Conservation (phyloP, 1,139 yeast species). For the Protomyces inundatus region DNA sequence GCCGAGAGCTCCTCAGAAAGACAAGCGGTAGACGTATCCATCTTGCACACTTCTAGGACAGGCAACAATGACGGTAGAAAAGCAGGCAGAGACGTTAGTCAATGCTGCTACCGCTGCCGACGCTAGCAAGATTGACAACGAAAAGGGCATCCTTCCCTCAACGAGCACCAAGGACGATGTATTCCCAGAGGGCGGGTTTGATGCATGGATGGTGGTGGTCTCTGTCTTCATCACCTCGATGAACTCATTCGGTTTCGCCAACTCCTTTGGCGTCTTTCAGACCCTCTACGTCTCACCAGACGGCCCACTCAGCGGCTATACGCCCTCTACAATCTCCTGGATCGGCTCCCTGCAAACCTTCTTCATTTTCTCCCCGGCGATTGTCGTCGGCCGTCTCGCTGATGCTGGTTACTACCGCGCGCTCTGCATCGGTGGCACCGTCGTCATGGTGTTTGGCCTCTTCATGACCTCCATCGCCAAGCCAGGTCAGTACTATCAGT, state of each 20-base stretch:
- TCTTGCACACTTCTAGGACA: too few relatives aligned
- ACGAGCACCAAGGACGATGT: too few relatives aligned
- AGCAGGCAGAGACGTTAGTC: too few relatives aligned
- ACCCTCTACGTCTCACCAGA: slow-evolving; percentile 47
- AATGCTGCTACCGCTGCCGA: too few relatives aligned
- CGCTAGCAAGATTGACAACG: too few relatives aligned
- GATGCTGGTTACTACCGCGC: slow-evolving; percentile 43
- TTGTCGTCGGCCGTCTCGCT: slow-evolving; percentile 57
- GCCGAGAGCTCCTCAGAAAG: too few relatives aligned
- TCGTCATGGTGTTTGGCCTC: slow-evolving; percentile 48
- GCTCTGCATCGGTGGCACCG: slow-evolving; percentile 45
- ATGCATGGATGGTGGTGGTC: slow-evolving; percentile 42
- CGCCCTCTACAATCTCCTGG: slow-evolving; percentile 55
- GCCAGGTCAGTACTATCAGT: slow-evolving; percentile 47
- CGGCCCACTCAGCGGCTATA: slow-evolving; percentile 41
- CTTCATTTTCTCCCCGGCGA: slow-evolving; percentile 50
- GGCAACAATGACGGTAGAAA: too few relatives aligned
- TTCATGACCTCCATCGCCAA: slow-evolving; percentile 50
- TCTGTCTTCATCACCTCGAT: slow-evolving; percentile 35
- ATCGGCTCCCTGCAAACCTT: slow-evolving; percentile 56
- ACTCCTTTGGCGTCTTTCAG: slow-evolving; percentile 44
- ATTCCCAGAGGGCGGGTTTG: slow-evolving; percentile 61
- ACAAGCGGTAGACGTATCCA: too few relatives aligned
- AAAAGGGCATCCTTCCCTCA: too few relatives aligned
- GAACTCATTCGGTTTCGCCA: slow-evolving; percentile 34